Base-by-base conservation (phyloP, 2,329 filamentous ascomycete species). In the Fragosphaeria purpurea region DNA sequence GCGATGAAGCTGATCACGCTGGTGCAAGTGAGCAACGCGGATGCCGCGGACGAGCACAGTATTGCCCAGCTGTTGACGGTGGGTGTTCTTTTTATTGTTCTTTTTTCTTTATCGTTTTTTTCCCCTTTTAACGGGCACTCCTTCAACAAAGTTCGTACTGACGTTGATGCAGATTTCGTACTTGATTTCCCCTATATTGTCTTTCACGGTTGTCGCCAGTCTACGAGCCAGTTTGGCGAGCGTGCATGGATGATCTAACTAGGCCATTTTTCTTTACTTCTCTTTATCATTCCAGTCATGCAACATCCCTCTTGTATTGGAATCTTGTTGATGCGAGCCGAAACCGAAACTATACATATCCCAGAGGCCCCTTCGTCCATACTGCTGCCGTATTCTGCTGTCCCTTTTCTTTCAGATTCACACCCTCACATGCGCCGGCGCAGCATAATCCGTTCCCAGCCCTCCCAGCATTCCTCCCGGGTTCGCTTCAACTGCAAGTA, bases 1-100 rank as follows among this genome's bases (percentile, higher is more conserved):
- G 72, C 71, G 1, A 72, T 72, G 66, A 74, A 73, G 57, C 54
- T 75, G 5, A 68, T 72, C 32, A 68, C 69, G 0, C 61, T 75
- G 52, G 64, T 71, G 5, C 68, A 74, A 46, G 67, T 74, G 3
- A 70, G 65, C 54, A 62, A 67, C 39, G 66, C 63, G 1, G 62
- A 62, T 2, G 63, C 66, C 34, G 63, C 65, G 22, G 66, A 69
- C 8, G 68, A 72, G 56, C 62, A 66, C n/a, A 63, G 63, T 47
- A 71, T 74, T 52, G 62, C 68, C 1, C 71, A 70, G 56, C 57
- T 74, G 5, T 58, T 74, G 12, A 69, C 67, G 4, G 69, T 70
- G 41, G 57, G 65, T 64, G 22, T 13, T 31, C n/a, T 37, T n/a
- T 13, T 41, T 3, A 31, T 22, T 40, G 7, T 4, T 30, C 9